phyloP scores from a whole-genome alignment of 805 yeast species.

The Phaffomyces antillensis region DNA sequence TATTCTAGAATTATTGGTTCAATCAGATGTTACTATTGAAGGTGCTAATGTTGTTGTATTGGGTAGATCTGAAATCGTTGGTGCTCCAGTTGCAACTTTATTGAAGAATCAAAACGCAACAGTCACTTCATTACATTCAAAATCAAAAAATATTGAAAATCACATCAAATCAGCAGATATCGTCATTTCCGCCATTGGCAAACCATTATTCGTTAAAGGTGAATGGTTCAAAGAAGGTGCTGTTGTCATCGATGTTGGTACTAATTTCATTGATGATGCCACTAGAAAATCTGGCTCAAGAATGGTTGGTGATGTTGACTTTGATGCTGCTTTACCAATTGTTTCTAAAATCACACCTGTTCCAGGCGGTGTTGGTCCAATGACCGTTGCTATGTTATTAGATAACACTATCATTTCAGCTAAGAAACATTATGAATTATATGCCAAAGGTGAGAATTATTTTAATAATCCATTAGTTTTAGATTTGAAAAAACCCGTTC shows the following conservation, averaged over 20 bases:
- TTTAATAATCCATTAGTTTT: constrained; percentile 46
- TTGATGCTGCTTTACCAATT: constrained; percentile 42
- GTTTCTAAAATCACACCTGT: constrained; percentile 76
- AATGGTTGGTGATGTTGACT: constrained; percentile 76
- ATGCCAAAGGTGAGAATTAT: constrained; percentile 16
- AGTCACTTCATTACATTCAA: constrained; percentile 69
- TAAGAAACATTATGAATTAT: constrained; percentile 32
- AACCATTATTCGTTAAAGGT: constrained; percentile 62
- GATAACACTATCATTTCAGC: constrained; percentile 69
- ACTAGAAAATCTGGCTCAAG: constrained; percentile 61
- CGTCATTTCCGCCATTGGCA: constrained; percentile 73
- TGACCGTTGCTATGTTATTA: constrained; percentile 81
- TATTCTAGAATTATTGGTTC: constrained; percentile 54
- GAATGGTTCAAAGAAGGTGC: constrained; percentile 67
- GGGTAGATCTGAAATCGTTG: constrained; percentile 84
- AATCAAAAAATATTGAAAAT: constrained; percentile 45
- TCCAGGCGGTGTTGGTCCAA: constrained; percentile 90
- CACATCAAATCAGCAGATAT: constrained; percentile 60
- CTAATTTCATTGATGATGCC: constrained; percentile 63
- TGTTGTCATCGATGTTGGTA: constrained; percentile 77
- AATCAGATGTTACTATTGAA: constrained; percentile 44
- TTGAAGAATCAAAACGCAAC: constrained; percentile 67
- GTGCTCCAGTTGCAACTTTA: constrained; percentile 70
- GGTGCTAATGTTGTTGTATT: constrained; percentile 78
- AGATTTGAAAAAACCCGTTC: constrained; percentile 57